Evolutionary conservation across 164 flowering plant genomes (phyloP), one percentile per base, ranked within the genome.

Genomic region (Hamamelis virginiana): DNA sequence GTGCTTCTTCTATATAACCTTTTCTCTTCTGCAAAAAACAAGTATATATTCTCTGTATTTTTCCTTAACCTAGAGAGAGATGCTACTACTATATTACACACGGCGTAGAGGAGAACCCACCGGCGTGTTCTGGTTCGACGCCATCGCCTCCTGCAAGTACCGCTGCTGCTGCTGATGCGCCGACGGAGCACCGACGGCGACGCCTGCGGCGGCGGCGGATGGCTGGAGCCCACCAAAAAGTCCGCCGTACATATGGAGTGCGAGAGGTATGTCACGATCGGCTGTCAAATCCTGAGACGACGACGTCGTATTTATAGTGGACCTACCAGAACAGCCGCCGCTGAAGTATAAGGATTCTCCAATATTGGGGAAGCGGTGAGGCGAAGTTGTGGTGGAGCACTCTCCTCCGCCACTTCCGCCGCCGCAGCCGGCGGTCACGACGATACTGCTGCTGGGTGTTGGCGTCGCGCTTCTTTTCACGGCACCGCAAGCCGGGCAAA

Each of bases 331-430:
- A n/a, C n/a, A n/a, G 11, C 56, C 28, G 62, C 45, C 66, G 52
- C 45, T 25, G 1, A 62, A 57, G 38, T 38, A 61, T 59, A 53
- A 1, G 38, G 69, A 51, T 3, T 41, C 43, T 4, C 41, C 43
- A 0, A 47, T n/a, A n/a, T n/a, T 19, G 15, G 57, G 33, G 44
- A 28, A 16, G 22, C 52, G 66, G 60, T 65, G 73, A n/a, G 81
- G 84, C 14, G 82, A 79, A 0, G 76, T 68, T 0, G 79, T 72
- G 59, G 81, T 82, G 23, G 85, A 80, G 60, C 79, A 68, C 9
- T 77, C 76, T n/a, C 80, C 74, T 16, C 73, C 76, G 13, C 64
- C 71, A 11, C 72, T 68, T 1, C 64, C 74, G 18, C 62, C 67
- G 1, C 66, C 74, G 13, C 41, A 2, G 41, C 41, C 41, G 41